Evolutionary conservation across 345 rosid genomes (phyloP).

Genomic region (Viola odorata): DNA sequence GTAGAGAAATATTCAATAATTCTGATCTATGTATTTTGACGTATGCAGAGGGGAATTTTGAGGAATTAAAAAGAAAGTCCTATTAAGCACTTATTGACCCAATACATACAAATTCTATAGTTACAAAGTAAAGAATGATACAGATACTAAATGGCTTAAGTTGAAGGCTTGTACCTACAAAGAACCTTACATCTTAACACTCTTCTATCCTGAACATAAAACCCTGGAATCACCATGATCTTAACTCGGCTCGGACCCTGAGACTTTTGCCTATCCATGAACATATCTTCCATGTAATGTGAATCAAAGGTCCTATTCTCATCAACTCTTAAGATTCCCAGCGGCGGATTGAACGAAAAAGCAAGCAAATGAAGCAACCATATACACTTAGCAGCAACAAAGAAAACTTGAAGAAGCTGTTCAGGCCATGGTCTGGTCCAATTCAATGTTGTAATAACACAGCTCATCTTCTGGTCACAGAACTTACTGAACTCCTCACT

Average conservation of each 20-base stretch:
- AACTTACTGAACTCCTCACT: conserved; percentile 94
- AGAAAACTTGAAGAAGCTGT: conserved; percentile 77
- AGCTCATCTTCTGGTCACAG: conserved; percentile 95
- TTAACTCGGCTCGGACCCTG: conserved; percentile 50
- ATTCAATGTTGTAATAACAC: conserved; percentile 62
- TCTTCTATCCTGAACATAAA: conserved; percentile 68
- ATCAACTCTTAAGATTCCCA: conserved; percentile 77
- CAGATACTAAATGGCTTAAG: conserved; percentile 15
- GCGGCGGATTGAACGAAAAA: conserved; percentile 70
- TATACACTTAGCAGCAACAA: conserved; percentile 84
- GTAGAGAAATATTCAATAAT: not conserved
- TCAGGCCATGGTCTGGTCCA: conserved; percentile 97
- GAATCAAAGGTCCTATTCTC: conserved; percentile 65
- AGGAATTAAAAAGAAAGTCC: not conserved
- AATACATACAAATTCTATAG: too few species aligned
- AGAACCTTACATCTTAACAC: conserved; percentile 90
- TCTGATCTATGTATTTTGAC: not conserved
- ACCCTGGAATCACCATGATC: conserved; percentile 95
- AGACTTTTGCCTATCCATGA: conserved; percentile 50
- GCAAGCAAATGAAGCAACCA: conserved; percentile 96
- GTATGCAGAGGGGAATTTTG: not conserved
- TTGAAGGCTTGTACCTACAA: conserved; percentile 60
- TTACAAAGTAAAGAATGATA: not conserved
- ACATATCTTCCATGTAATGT: conserved; percentile 83
- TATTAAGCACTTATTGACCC: not conserved